phyloP scores from a whole-genome alignment of 306 rosid genomes.

The Carpinus fangiana region DNA sequence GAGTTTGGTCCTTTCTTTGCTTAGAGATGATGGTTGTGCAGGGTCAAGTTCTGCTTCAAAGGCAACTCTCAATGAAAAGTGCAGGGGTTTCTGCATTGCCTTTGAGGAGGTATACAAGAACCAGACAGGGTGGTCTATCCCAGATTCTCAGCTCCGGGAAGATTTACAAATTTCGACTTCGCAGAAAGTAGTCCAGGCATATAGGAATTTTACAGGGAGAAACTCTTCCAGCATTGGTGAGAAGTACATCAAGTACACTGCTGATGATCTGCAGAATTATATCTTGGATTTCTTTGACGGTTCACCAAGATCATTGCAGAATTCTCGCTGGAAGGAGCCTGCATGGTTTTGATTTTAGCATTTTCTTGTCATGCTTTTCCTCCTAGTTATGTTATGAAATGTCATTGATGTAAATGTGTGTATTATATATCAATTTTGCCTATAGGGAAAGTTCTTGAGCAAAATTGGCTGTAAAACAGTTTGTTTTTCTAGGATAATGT shows the following conservation, averaged over 20 bases:
- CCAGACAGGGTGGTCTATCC: slow-evolving; percentile 68
- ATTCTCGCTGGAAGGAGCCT: slow-evolving; percentile 35
- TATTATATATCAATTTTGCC: not conserved
- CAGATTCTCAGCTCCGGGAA: slow-evolving; percentile 50
- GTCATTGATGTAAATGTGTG: not conserved
- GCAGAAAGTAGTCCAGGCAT: slow-evolving; percentile 56
- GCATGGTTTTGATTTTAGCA: not conserved
- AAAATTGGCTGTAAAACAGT: not conserved
- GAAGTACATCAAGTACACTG: slow-evolving; percentile 52
- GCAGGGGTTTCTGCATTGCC: slow-evolving; percentile 42
- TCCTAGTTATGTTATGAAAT: not conserved
- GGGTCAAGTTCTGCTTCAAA: slow-evolving; percentile 3
- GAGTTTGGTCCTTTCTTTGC: slow-evolving; percentile 40
- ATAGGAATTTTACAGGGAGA: slow-evolving; percentile 40
- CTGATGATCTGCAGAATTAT: slow-evolving; percentile 46
- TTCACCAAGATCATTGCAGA: slow-evolving; percentile 38
- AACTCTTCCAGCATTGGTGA: slow-evolving; percentile 36
- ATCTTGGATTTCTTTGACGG: slow-evolving; percentile 64
- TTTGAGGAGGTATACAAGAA: slow-evolving; percentile 60
- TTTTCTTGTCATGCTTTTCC: not conserved
- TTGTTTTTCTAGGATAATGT: not conserved
- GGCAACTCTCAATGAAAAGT: slow-evolving; percentile 34
- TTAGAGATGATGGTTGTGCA: slow-evolving; percentile 20
- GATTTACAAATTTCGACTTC: slow-evolving; percentile 59
- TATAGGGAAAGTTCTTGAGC: not conserved